phyloP scores from a whole-genome alignment of 345 rosid species.

The Camelina sativa region DNA sequence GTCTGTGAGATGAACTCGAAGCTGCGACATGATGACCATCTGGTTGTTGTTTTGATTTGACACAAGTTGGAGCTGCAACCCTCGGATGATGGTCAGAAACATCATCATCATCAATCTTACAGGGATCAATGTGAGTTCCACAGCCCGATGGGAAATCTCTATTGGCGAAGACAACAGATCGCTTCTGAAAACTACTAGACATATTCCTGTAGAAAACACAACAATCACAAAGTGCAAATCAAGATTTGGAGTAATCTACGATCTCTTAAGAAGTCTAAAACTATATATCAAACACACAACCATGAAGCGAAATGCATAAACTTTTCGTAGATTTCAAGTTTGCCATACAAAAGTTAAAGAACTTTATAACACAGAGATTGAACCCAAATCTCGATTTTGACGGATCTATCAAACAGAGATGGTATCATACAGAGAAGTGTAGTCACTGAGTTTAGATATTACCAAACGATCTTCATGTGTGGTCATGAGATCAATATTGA shows the following conservation, averaged over 20 bases:
- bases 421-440: background rate
- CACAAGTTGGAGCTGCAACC: background rate
- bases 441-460: background rate
- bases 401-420: background rate
- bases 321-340: background rate
- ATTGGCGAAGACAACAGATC: constrained; percentile 12
- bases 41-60: background rate
- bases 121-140: background rate
- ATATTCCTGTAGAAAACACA: constrained; percentile 15
- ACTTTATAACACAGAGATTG: background rate
- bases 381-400: background rate
- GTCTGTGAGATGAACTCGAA: background rate
- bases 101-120: constrained; percentile 4
- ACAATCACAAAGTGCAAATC: background rate
- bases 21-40: background rate
- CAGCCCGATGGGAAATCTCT: constrained; percentile 32
- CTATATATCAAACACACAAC: background rate
- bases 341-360: background rate
- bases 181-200: background rate
- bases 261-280: background rate
- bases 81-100: background rate
- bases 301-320: background rate
- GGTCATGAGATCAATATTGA: too few species aligned
- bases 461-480: background rate
- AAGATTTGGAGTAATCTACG: background rate